Evolutionary conservation across 2,329 filamentous ascomycete species (phyloP), one percentile per base, ranked within the genome.

Genomic region (Alternaria solani): DNA sequence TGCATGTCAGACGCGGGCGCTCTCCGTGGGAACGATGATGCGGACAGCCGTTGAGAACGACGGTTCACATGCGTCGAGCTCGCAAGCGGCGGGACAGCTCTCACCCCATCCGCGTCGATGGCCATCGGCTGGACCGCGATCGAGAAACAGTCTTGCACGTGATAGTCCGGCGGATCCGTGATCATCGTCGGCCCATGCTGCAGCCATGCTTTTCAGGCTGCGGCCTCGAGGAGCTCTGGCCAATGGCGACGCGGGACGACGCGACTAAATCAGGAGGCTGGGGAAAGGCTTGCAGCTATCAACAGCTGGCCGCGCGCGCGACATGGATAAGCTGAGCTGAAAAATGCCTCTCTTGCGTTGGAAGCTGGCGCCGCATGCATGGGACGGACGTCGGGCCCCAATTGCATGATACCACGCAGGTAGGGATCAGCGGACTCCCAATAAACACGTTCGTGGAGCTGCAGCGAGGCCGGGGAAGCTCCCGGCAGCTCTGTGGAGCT

Each of bases 381-480:
- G 64, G 55, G 54, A 63, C 44, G 47, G 53, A 18, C 12, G 42
- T 7, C 52, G 41, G 52, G 64, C 67, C 65, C 74, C 75, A 78
- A 78, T 78, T 67, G 73, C 60, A 51, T 47, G 2, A 61, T 64
- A 71, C 74, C 75, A 78, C 75, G 75, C 68, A 62, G 61, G 63
- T 61, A 56, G 63, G 46, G 64, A 55, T 44, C 57, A 59, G 61
- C 65, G 63, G 63, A 69, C 63, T 49, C 51, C 57, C 59, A 57
- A 56, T 61, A 61, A 54, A 61, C 65, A 62, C 53, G 55, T 51
- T 54, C 43, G 55, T 53, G 55, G 48, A 60, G 69, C 63, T 67
- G 65, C 65, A 63, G 68, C 44, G 38, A 43, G 51, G 55, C 39
- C 43, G 47, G 56, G 62, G 59, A 65, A 66, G 66, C 65, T 67